A percentile compares a stretch with the other conserved stretches of the same genome.
These are phyloP conservation scores for Termitomyces sp. DNA, from an alignment of 768 basidiomycete species.

Conservation along the genomic window DNA sequence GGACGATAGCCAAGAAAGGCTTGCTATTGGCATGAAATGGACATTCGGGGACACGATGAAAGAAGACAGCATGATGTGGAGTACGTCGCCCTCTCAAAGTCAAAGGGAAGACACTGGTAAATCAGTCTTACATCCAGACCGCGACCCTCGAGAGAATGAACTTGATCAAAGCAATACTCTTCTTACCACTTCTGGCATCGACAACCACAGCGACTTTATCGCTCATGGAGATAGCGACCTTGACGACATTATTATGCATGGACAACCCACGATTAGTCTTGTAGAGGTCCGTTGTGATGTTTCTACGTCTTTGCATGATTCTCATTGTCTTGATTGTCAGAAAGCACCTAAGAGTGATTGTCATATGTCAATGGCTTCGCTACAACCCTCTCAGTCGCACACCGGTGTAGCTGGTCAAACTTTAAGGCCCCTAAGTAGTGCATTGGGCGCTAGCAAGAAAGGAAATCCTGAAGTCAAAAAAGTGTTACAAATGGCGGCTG, in stretches of 20 bases:
- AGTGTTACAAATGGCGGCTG: constrained; percentile 69
- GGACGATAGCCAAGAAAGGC: constrained; percentile 68
- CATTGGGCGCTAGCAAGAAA: constrained; percentile 68
- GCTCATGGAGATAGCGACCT: constrained; percentile 27
- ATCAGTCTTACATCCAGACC: constrained; percentile 15
- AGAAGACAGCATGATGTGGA: constrained; percentile 77
- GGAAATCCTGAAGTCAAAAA: constrained; percentile 75
- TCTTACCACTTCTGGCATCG: constrained; percentile 29
- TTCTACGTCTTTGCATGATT: neutral
- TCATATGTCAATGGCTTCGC: constrained; percentile 51
- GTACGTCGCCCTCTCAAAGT: constrained; percentile 57
- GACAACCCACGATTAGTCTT: constrained; percentile 29
- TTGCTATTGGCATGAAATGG: constrained; percentile 54
- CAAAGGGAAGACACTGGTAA: constrained; percentile 37
- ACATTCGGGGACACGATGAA: constrained; percentile 46
- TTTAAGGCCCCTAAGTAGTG: constrained; percentile 59
- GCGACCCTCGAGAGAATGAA: constrained; percentile 9
- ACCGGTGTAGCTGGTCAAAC: constrained; percentile 67
- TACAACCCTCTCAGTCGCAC: constrained; percentile 42
- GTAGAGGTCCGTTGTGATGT: constrained; percentile 34
- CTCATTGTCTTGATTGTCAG: constrained; percentile 10
- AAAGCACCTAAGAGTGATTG: constrained; percentile 39
- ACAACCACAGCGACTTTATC: constrained; percentile 25
- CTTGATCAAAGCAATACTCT: constrained; percentile 10
- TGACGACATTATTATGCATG: constrained; percentile 35